Base-by-base conservation (phyloP, 148 eudicot genomes). In the Suaeda aralocaspica region DNA sequence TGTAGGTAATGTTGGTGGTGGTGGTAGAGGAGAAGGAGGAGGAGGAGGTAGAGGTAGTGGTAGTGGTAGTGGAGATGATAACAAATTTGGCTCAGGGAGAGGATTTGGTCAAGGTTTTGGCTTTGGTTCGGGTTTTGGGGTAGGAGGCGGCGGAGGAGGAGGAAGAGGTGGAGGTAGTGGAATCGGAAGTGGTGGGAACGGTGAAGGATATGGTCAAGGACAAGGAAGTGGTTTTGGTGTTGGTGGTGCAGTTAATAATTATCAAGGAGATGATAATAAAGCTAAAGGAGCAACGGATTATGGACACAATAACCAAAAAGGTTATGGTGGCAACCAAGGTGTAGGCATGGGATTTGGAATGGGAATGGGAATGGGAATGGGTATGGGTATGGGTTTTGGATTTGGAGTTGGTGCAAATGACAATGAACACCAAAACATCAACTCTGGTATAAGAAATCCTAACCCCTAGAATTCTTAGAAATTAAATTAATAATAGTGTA, bases 331-430 rank as follows among this genome's bases (percentile, higher is more conserved):
- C 52, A 74, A 26, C 28, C 68, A 51, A 18, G 76, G 67, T 41
- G 53, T 36, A 1, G 76, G 76, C 41, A 72, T 67, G 67, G 76
- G 68, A 11, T 72, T 77, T 52, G 80, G 80, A 9, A 77, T 77
- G 65, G 72, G 78, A 16, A 67, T 74, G 36, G 76, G 80, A 41
- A 45, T 45, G 24, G 76, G 80, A 41, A 45, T 45, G 24, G 41
- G 41, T n/a, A 77, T 77, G 63, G 72, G 78, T 24, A 67, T 74
- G 41, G 77, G 81, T 45, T 61, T 78, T 45, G 81, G 81, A 2
- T 60, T 78, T 45, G 81, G 81, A 2, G 44, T 73, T 3, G 77
- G 70, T 24, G 46, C 29, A 15, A 68, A 76, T 6, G 69, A n/a
- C 8, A 60, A 42, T 62, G 36, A 62, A 50, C 34, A 53, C 4